Evolutionary conservation across 1,284 basidiomycete species (phyloP).

Genomic region (Ustilago xerochloae): DNA sequence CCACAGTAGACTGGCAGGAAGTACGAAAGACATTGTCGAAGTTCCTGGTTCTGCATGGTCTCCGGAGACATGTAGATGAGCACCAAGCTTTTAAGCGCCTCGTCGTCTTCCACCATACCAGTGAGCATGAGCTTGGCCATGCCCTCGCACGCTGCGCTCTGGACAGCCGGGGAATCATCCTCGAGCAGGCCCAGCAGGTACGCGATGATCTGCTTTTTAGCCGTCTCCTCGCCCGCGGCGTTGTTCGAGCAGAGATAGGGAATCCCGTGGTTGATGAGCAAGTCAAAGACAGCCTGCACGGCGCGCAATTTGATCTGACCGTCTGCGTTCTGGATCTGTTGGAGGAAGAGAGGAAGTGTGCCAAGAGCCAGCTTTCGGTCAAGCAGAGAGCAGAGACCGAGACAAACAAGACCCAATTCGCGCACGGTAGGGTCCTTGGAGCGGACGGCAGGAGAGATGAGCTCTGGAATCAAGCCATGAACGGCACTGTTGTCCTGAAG

Average conservation of each 20-base stretch:
- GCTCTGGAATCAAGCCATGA: constrained; percentile 86
- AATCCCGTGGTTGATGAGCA: constrained; percentile 87
- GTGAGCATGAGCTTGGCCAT: constrained; percentile 89
- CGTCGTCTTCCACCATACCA: constrained; percentile 71
- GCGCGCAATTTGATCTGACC: constrained; percentile 83
- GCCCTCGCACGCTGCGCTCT: constrained; percentile 83
- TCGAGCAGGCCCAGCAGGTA: constrained; percentile 72
- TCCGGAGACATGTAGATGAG: constrained; percentile 88
- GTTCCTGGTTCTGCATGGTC: constrained; percentile 83
- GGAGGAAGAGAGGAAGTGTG: constrained; percentile 89
- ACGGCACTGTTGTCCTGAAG: constrained; percentile 94
- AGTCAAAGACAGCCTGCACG: constrained; percentile 87
- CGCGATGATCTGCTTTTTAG: constrained; percentile 57
- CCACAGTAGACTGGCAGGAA: constrained; percentile 96
- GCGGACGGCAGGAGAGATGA: constrained; percentile 89
- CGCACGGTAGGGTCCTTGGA: constrained; percentile 85
- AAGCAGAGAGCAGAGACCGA: constrained; percentile 91
- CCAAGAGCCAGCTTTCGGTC: constrained; percentile 88
- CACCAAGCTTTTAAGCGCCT: constrained; percentile 79
- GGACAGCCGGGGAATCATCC: constrained; percentile 75
- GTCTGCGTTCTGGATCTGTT: constrained; percentile 82
- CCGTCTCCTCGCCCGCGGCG: constrained; percentile 50
- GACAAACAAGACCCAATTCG: constrained; percentile 84
- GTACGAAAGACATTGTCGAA: constrained; percentile 92
- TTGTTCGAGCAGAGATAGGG: constrained; percentile 75